Conservation (phyloP, 2,329 filamentous ascomycete species). For the Bisporella sp. region DNA sequence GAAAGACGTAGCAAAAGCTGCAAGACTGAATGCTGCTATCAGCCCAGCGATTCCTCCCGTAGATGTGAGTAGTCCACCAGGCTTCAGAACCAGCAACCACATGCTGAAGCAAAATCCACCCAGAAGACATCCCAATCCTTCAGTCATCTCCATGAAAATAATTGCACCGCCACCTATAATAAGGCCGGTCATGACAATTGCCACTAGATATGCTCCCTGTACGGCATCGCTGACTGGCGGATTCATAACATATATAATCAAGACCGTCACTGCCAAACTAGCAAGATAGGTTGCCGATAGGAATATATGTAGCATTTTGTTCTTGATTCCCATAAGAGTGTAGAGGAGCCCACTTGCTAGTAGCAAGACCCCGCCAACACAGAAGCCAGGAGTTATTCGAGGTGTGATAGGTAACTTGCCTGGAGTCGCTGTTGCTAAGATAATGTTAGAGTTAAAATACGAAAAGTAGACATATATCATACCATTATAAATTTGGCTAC, state of each 20-base stretch:
- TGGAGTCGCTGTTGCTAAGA: constrained; percentile 20
- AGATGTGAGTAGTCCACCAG: constrained; percentile 65
- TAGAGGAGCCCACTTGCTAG: constrained; percentile 66
- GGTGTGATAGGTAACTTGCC: constrained; percentile 66
- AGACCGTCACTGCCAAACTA: constrained; percentile 66
- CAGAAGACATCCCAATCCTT: constrained; percentile 57
- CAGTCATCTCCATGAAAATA: constrained; percentile 77
- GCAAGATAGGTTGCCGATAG: constrained; percentile 71
- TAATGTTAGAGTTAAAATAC: constrained; percentile 9
- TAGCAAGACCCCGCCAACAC: constrained; percentile 70
- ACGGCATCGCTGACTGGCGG: constrained; percentile 66
- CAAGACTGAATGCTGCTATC: constrained; percentile 64
- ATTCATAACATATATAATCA: constrained; percentile 85
- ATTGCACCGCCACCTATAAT: constrained; percentile 68
- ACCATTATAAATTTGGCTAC: constrained; percentile 18
- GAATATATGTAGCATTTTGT: constrained; percentile 71
- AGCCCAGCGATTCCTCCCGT: constrained; percentile 62
- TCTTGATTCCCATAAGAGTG: constrained; percentile 75
- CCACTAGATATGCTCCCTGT: constrained; percentile 83
- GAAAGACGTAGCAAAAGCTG: constrained; percentile 68
- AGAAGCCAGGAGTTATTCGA: constrained; percentile 71
- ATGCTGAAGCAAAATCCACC: constrained; percentile 29
- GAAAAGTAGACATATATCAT: not conserved
- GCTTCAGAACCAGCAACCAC: constrained; percentile 78
- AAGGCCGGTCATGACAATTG: constrained; percentile 63